Evolutionary conservation across 495 filamentous ascomycete species (phyloP).

Genomic region (Xylaria curta): DNA sequence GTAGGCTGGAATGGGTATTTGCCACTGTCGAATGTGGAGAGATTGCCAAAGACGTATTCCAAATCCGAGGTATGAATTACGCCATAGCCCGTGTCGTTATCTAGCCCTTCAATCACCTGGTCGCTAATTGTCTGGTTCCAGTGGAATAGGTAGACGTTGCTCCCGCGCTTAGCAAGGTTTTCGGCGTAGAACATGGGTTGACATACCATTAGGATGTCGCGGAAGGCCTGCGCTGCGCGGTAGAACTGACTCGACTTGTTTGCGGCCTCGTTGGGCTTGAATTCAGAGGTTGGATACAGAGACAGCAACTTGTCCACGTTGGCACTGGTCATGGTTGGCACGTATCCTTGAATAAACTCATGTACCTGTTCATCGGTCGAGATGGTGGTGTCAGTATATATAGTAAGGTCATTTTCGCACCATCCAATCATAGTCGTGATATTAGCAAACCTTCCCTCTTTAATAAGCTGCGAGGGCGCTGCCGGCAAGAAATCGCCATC

Average conservation of each 20-base stretch:
- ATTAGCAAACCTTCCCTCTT: conserved; percentile 43
- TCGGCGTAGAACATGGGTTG: conserved; percentile 49
- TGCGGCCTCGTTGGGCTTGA: conserved; percentile 37
- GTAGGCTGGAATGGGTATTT: conserved; percentile 32
- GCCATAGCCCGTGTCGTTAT: conserved; percentile 41
- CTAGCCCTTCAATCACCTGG: conserved; percentile 39
- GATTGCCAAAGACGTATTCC: conserved; percentile 51
- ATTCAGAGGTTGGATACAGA: conserved; percentile 51
- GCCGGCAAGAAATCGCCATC: conserved; percentile 51
- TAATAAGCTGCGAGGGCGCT: conserved; percentile 46
- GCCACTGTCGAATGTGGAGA: conserved; percentile 34
- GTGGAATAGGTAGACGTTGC: conserved; percentile 47
- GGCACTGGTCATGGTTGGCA: conserved; percentile 52
- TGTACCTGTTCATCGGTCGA: conserved; percentile 53
- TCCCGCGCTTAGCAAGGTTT: conserved; percentile 43
- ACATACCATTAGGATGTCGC: conserved; percentile 55
- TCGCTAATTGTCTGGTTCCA: conserved; percentile 52
- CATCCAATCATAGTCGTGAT: conserved; percentile 43
- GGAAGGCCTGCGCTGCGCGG: conserved; percentile 51
- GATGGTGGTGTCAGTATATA: conserved; percentile 39
- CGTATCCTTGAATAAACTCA: conserved; percentile 59
- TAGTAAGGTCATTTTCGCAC: conserved; percentile 36
- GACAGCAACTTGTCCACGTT: conserved; percentile 35
- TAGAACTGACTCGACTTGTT: conserved; percentile 48
- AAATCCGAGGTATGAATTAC: conserved; percentile 55